A percentile compares a stretch with the other conserved stretches of the same genome.
phyloP scores from a whole-genome alignment of 1,284 basidiomycete species.

The Ceratobasidium sp. region DNA sequence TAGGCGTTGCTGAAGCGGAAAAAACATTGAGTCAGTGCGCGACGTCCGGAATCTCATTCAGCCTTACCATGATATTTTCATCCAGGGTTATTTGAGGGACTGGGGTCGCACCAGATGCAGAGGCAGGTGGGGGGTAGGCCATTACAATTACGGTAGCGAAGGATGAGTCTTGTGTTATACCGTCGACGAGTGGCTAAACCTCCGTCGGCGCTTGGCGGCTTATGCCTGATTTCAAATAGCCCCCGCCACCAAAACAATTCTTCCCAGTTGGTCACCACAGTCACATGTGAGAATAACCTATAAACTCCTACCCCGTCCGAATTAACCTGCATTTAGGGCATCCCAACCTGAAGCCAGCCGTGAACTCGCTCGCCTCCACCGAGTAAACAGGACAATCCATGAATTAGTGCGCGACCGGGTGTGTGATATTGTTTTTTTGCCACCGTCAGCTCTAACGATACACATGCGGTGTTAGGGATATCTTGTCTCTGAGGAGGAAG shows the following conservation, averaged over 20 bases:
- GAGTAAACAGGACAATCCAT: constrained; percentile 96
- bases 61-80: constrained; percentile 38
- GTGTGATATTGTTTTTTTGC: constrained; percentile 53
- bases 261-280: constrained; percentile 10
- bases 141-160: neutral
- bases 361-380: constrained; percentile 81
- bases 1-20: constrained; percentile 68
- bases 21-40: neutral
- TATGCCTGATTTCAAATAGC: neutral
- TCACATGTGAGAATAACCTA: neutral
- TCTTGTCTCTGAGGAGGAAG: constrained; percentile 91
- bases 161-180: neutral
- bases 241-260: neutral
- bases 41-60: no score
- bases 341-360: constrained; percentile 46
- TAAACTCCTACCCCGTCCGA: neutral
- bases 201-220: neutral
- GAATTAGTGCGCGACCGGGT: constrained; percentile 96
- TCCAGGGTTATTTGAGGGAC: constrained; percentile 17
- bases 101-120: neutral
- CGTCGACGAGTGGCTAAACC: neutral
- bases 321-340: neutral
- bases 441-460: neutral
- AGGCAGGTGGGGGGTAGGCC: constrained; percentile 9
- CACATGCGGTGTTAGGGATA: constrained; percentile 72